Evolutionary conservation across 805 yeast species (phyloP), one percentile per base, ranked within the genome.

Genomic region (Yarrowia porcina): DNA sequence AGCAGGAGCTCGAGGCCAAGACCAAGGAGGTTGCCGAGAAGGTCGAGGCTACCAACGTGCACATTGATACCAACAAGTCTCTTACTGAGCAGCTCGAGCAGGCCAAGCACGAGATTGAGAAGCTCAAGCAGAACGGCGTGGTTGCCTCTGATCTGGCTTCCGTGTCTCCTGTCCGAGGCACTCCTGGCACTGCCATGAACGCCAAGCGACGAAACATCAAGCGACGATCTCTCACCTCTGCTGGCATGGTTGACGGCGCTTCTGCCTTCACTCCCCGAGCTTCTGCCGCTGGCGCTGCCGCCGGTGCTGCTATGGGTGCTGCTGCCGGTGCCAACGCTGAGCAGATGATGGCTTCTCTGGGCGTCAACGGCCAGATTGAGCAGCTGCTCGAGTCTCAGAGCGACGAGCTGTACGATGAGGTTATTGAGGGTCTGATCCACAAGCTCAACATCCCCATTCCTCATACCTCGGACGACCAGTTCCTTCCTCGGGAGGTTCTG

Each of bases 361-460:
- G 70, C 15, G 57, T 69, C 27, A 74, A 74, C 49, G 70, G 66
- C 3, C 74, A 74, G 63, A 70, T 73, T 38, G 75, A 71, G 64
- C 66, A 66, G 20, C 64, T 72, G 21, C 64, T 72, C 47, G 77
- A 73, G 33, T 28, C 49, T 17, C 61, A 56, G 61, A 56, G 49
- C 23, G 74, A 72, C 64, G 72, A 72, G 42, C 77, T 93, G 66
- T 93, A 89, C 72, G 81, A 83, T 65, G 97, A 93, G 74, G 88
- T 90, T 56, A 87, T 91, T 30, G 92, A 88, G 68, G 96, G 96
- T 6, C 79, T 94, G 65, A 79, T 94, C 71, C 88, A 85, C 77
- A 92, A 90, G 11, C 80, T 93, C 74, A 88, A 85, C 75, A 84
- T 92, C 61, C 97, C 98, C 47, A 84, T 86, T 38, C 87, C 96